Percentiles rank a stretch among this genome's conserved stretches.
Conservation (phyloP, 176 grass and related monocot species). For the Musa beccarii region DNA sequence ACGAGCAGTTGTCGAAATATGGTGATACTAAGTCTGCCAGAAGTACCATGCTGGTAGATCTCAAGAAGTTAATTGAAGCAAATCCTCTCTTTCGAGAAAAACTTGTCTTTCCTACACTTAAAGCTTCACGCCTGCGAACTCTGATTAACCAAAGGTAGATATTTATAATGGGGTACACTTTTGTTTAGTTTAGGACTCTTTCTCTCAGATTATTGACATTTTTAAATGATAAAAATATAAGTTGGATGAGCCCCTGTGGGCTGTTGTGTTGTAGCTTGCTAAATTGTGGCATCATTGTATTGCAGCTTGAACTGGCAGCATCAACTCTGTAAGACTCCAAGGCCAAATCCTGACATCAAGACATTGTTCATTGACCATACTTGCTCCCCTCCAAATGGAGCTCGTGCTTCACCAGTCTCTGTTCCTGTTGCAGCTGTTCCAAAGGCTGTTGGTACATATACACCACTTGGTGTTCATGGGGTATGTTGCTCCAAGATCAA, state of each 20-base stretch:
- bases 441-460: slow-evolving; percentile 60
- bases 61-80: slow-evolving; percentile 96
- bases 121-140: slow-evolving; percentile 81
- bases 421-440: slow-evolving; percentile 79
- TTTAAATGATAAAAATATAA: neutral
- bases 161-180: slow-evolving; percentile 7
- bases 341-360: slow-evolving; percentile 92
- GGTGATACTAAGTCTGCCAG: slow-evolving; percentile 91
- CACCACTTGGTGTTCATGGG: slow-evolving; percentile 51
- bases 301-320: slow-evolving; percentile 99
- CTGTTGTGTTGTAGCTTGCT: slow-evolving; percentile 1
- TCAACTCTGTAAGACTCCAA: slow-evolving; percentile 96
- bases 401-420: slow-evolving; percentile 64
- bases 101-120: slow-evolving; percentile 78
- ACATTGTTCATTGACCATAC: slow-evolving; percentile 92
- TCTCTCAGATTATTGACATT: neutral
- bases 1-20: slow-evolving; percentile 92
- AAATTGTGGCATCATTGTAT: slow-evolving; percentile 13
- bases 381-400: slow-evolving; percentile 60
- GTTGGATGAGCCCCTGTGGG: neutral
- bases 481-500: slow-evolving; percentile 36
- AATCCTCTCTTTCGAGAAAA: slow-evolving; percentile 95
- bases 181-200: slow-evolving; percentile 6
- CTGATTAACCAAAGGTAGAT: slow-evolving; percentile 90
- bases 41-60: slow-evolving; percentile 84